Percentiles rank a stretch among this genome's conserved stretches.
Evolutionary conservation across 2,329 filamentous ascomycete species (phyloP).

Genomic region (Kalmusia sp.): DNA sequence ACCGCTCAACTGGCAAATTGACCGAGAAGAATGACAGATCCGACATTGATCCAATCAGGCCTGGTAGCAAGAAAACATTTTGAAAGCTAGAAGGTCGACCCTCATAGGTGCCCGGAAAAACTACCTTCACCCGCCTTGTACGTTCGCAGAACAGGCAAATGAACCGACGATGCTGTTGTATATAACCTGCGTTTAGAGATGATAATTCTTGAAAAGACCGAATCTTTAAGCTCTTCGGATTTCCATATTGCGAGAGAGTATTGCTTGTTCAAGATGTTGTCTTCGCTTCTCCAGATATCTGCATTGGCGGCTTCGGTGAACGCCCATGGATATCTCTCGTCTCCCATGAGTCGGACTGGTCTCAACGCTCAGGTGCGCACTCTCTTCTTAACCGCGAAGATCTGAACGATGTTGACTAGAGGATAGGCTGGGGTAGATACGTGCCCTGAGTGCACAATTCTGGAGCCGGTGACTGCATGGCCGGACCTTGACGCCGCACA

Average conservation of each 20-base stretch:
- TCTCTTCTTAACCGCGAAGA: neutral
- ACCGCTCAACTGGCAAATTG: neutral
- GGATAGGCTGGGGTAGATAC: constrained; percentile 35
- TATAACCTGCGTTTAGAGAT: neutral
- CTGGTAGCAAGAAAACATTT: neutral
- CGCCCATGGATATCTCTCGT: constrained; percentile 42
- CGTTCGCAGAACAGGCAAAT: neutral
- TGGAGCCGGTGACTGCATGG: constrained; percentile 43
- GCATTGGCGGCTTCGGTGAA: constrained; percentile 27
- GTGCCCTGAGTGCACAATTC: constrained; percentile 44
- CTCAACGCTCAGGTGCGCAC: constrained; percentile 37
- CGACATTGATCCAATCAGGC: constrained; percentile 3
- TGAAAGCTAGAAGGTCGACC: neutral
- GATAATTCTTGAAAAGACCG: neutral
- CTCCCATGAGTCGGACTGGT: constrained; percentile 42
- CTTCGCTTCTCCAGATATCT: constrained; percentile 20
- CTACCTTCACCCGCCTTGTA: neutral
- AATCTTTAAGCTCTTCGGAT: neutral
- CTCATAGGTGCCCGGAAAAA: neutral
- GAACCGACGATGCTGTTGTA: neutral
- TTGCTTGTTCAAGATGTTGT: constrained; percentile 23
- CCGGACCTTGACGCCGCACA: constrained; percentile 34
- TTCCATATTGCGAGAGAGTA: neutral
- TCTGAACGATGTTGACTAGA: neutral
- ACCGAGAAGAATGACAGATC: neutral